Evolutionary conservation across 2,329 filamentous ascomycete genomes (phyloP), one percentile per base, ranked within the genome.

Genomic region (Colletotrichum tofieldiae): DNA sequence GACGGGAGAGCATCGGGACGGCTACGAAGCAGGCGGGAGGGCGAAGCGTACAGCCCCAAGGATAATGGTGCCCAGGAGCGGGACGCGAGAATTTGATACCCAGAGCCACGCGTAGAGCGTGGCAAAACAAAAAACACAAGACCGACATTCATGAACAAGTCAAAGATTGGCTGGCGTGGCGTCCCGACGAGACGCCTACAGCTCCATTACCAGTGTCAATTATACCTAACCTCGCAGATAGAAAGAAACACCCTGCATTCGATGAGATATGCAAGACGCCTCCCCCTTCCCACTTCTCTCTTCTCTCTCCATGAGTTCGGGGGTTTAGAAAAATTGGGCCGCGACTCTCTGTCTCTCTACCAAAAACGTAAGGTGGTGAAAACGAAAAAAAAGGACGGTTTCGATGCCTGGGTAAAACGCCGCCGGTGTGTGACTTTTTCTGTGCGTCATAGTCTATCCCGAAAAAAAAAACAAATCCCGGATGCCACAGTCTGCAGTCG

Each of bases 381-480:
- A 32, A 59, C 26, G 39, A 41, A 18, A 23, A 18, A 23, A 18
- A 32, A 20, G 26, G 64, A 67, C 41, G 32, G 18, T 16, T 54
- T 60, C 47, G 65, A 70, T 72, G 70, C 59, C 70, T 70, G 47
- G 56, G 55, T 35, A 41, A 65, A 74, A 74, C 71, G 71, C 71
- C 73, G 66, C 66, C 73, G 39, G 56, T 68, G 71, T 51, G 54
- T 66, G 52, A 45, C 55, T 66, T 39, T 45, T 72, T 66, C 51
- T 58, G 68, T 52, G 62, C 54, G 65, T 72, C 67, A 58, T 73
- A 52, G 71, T 73, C 71, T 73, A 73, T 73, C 71, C 71, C 67
- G 58, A 71, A 67, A 23, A 68, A n/a, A 56, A 26, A 68, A 51
- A 47, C 43, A 70, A 26, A 39, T 54, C 52, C 47, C 35, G 62